Base-by-base conservation (phyloP, 805 yeast genomes). In the Cyberlindnera euphorbiae region DNA sequence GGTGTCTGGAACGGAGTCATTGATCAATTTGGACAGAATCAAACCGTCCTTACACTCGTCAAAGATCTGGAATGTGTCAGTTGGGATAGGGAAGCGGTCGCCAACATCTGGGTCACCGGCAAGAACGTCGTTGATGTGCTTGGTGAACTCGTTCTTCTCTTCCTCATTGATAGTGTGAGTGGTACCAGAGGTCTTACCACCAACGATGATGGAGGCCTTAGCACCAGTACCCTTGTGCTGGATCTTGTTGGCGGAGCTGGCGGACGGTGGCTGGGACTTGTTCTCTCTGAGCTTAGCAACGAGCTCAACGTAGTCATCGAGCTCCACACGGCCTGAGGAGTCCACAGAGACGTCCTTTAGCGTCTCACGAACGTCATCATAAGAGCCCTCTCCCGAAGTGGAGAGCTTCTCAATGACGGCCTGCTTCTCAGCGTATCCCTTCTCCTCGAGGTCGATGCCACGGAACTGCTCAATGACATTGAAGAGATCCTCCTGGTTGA, bases 1-100 rank as follows among this genome's bases (percentile, higher is more conserved):
- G 9, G 98, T 93, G 63, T 93, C 96, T 8, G 97, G 96, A 23
- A 93, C 98, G 22, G 97, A 87, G 64, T 93, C 98, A 60, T 93
- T 93, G 60, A 93, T 88, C 58, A 93, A 79, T 61, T 87, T 85
- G 15, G 97, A 88, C 39, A 93, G 69, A 18, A 93, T 88, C 53
- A 93, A 69, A 48, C 98, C 97, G 61, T 93, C 98, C 47, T 87
- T 77, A 65, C 96, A 87, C 63, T 93, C 97, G 62, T 93, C 98
- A 56, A 93, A 93, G 40, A 93, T 72, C 66, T 93, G 97, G 69
- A 93, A 93, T 35, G 87, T 81, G 45, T 93, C 95, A 8, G 95
- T 78, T 49, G 95, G 94, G 54, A 93, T 79, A 12, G 98, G 98
- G 46, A 93, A 64, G 49, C 96, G 69, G 41, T 71, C 66, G 17